phyloP scores from a whole-genome alignment of 2,329 filamentous ascomycete genomes.

The Tolypocladium paradoxum region DNA sequence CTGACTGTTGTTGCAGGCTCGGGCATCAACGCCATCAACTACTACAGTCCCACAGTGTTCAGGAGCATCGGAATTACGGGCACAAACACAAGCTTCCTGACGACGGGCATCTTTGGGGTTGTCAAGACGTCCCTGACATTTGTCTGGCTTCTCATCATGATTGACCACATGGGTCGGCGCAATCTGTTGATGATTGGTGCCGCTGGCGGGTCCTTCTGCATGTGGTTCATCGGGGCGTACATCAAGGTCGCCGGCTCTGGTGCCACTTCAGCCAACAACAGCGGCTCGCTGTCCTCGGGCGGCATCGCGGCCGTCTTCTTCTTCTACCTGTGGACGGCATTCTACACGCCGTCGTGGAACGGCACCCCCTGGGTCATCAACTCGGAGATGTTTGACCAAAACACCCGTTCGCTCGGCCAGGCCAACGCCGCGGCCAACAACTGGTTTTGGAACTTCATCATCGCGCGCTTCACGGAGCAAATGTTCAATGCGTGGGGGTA shows the following conservation, averaged over 20 bases:
- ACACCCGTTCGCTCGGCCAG: conserved; percentile 52
- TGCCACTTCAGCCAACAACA: conserved; percentile 1
- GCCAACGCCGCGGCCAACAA: conserved; percentile 62
- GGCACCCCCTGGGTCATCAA: conserved; percentile 69
- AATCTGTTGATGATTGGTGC: conserved; percentile 56
- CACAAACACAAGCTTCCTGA: conserved; percentile 15
- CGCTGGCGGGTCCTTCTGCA: conserved; percentile 52
- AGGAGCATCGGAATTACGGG: conserved; percentile 15
- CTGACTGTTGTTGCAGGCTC: conserved; percentile 6
- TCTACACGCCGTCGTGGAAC: conserved; percentile 65
- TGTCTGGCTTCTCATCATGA: conserved; percentile 27
- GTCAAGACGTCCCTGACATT: conserved; percentile 23
- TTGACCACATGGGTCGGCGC: conserved; percentile 28
- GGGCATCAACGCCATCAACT: conserved; percentile 20
- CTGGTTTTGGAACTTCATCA: conserved; percentile 64
- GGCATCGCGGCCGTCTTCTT: conserved; percentile 58
- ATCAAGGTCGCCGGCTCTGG: conserved; percentile 27
- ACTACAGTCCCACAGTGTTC: conserved; percentile 20
- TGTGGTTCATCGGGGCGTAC: conserved; percentile 45
- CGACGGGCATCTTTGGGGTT: conserved; percentile 16
- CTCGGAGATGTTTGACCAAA: conserved; percentile 64
- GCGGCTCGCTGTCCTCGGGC: conserved; percentile 26
- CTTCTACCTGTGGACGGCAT: conserved; percentile 44
- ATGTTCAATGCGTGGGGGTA: conserved; percentile 51
- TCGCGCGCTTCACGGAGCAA: conserved; percentile 55